These are phyloP conservation scores for Talaromyces adpressus DNA, from an alignment of 495 filamentous ascomycete species.

Conservation along the genomic window DNA sequence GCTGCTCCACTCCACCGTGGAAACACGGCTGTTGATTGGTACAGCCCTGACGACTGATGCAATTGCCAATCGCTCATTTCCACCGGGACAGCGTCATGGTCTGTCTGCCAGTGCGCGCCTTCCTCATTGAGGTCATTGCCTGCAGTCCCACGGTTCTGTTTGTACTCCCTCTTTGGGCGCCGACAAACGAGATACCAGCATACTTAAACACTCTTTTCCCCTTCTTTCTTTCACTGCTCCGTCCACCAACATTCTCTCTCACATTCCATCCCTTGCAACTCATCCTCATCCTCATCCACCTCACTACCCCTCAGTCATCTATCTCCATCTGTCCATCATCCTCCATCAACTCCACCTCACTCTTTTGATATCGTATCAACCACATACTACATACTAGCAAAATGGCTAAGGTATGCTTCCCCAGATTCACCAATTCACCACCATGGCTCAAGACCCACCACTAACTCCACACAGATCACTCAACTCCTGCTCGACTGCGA, in stretches of 20 bases:
- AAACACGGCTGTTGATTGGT: neutral
- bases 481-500: conserved; percentile 93
- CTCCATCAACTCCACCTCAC: conserved; percentile 3
- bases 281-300: conserved; percentile 1
- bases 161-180: neutral
- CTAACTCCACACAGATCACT: conserved; percentile 49
- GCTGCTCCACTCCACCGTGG: neutral
- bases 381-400: conserved; percentile 13
- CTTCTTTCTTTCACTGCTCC: neutral
- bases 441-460: conserved; percentile 13
- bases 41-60: neutral
- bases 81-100: neutral
- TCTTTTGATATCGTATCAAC: conserved; percentile 7
- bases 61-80: neutral
- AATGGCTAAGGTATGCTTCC: conserved; percentile 38
- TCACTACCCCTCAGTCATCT: neutral
- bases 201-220: neutral
- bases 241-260: neutral
- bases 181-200: neutral
- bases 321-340: neutral
- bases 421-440: neutral
- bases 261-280: neutral
- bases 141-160: neutral
- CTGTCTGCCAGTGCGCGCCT: neutral
- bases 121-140: neutral